Base-by-base conservation (phyloP, 257 asterid genomes). In the Penstemon newberryi region DNA sequence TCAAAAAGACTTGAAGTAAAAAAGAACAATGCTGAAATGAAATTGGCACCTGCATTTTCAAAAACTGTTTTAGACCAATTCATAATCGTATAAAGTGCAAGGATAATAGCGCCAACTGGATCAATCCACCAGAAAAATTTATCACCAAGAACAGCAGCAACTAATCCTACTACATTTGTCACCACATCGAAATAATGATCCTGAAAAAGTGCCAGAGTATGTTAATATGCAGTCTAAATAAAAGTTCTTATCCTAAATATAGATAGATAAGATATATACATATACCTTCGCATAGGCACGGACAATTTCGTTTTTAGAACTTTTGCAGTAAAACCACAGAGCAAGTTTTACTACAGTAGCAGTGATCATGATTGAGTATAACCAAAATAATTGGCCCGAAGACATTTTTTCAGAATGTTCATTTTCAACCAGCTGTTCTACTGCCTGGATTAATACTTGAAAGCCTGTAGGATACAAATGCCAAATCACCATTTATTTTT, bases 151-250 rank as follows among this genome's bases (percentile, higher is more conserved):
- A 92, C 80, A 25, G 97, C 98, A 5, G 98, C 93, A 39, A 84
- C 77, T 70, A 92, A 78, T 55, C 98, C 98, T 0, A 92, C 90
- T 15, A 86, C 72, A 59, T 92, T 92, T 50, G 98, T 92, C n/a
- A 92, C 85, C 71, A 92, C 98, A 7, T 92, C 98, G 59, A 92
- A 92, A 64, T 92, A 92, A 51, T 92, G 98, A 77, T 92, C 98
- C 98, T 90, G 83, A 37, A 33, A 65, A 51, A 51, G 58, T 69
- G 63, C 37, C 56, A 36, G 45, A 53, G 36, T 25, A 70, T 37
- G 69, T 83, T 69, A 78, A 43, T 6, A 46, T 56, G 46, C 19
- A 5, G 47, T 39, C 3, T 47, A 50, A 54, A 63, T 36, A 63
- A 57, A 54, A 60, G 46, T 5, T 19, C 3, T 7, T 18, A 60